Conservation (phyloP, 495 filamentous ascomycete genomes). For the Annulohypoxylon maeteangense region DNA sequence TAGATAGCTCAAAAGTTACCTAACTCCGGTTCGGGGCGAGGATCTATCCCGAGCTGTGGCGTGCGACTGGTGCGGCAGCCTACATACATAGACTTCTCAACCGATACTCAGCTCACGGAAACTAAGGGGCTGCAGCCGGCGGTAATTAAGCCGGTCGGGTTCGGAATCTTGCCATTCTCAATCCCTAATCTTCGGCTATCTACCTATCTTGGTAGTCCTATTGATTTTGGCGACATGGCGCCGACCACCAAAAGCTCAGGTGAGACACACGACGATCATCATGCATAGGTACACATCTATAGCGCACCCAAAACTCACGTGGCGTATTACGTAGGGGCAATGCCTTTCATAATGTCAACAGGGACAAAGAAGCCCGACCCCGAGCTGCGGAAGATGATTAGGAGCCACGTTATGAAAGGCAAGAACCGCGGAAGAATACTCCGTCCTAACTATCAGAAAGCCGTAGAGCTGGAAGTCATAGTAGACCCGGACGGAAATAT, state of each 20-base stretch:
- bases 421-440: slow-evolving; percentile 52
- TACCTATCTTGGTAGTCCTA: not conserved
- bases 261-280: not conserved
- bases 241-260: slow-evolving; percentile 7
- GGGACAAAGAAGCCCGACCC: slow-evolving; percentile 44
- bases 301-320: not conserved
- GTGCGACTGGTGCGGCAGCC: not conserved
- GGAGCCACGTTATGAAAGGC: slow-evolving; percentile 62
- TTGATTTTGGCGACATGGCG: slow-evolving; percentile 16
- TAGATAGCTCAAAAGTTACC: slow-evolving; percentile 7
- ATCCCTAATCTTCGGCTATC: not conserved
- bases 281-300: not conserved
- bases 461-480: not conserved
- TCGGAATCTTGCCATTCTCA: not conserved
- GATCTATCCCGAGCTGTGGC: not conserved
- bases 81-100: too few species aligned
- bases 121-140: not conserved
- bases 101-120: not conserved
- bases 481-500: not conserved
- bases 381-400: slow-evolving; percentile 53
- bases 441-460: slow-evolving; percentile 10
- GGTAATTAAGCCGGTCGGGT: not conserved
- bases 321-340: not conserved
- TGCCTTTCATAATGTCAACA: slow-evolving; percentile 49
- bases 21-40: not conserved